These are phyloP conservation scores for Dissoconium aciculare DNA, from an alignment of 2,329 filamentous ascomycete genomes.

Conservation along the genomic window DNA sequence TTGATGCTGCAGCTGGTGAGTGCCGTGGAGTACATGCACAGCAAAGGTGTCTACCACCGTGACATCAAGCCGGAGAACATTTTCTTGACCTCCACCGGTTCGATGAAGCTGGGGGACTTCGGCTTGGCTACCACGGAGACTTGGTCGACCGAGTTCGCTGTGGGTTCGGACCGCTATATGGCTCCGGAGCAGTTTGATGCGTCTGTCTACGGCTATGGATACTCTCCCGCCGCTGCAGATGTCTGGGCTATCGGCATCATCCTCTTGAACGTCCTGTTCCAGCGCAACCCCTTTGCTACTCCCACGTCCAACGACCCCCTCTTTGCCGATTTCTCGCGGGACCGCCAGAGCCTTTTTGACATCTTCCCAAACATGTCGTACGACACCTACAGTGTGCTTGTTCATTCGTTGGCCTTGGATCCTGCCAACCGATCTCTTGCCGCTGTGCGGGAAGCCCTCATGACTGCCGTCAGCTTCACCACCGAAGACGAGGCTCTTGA, in stretches of 20 bases:
- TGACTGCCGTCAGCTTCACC: constrained; percentile 77
- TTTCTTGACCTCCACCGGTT: constrained; percentile 71
- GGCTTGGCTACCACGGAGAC: constrained; percentile 77
- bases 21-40: constrained; percentile 80
- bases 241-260: constrained; percentile 97
- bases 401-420: constrained; percentile 79
- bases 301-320: constrained; percentile 82
- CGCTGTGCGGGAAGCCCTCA: constrained; percentile 61
- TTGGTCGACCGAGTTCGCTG: constrained; percentile 84
- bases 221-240: constrained; percentile 84
- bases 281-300: constrained; percentile 85
- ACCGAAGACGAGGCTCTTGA: constrained; percentile 82
- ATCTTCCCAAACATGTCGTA: constrained; percentile 98
- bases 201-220: constrained; percentile 53
- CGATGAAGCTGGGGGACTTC: constrained; percentile 95
- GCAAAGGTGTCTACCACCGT: constrained; percentile 81
- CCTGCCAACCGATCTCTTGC: constrained; percentile 73
- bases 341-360: constrained; percentile 92
- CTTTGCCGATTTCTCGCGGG: constrained; percentile 81
- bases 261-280: constrained; percentile 89
- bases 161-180: constrained; percentile 98
- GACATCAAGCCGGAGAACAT: constrained; percentile 99
- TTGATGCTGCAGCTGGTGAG: constrained; percentile 94
- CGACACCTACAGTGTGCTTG: constrained; percentile 89
- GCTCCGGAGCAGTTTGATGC: constrained; percentile 96